Percentiles rank a stretch among this genome's conserved stretches.
phyloP scores from a whole-genome alignment of 78 protist species.

The Planoprotostelium fungivorum region DNA sequence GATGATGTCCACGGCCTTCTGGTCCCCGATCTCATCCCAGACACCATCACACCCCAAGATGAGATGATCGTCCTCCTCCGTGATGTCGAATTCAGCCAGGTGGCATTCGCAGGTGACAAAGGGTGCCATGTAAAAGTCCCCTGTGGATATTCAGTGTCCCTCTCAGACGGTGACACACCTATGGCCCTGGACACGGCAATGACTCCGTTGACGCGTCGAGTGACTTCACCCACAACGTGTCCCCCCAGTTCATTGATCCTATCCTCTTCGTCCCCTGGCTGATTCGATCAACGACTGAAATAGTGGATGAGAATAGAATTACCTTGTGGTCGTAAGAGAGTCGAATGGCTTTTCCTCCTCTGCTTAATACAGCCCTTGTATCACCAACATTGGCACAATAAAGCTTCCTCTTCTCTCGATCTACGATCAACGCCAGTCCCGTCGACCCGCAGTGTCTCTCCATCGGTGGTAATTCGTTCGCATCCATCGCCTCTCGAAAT shows the following conservation, averaged over 20 bases:
- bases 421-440: neutral
- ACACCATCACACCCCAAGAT: constrained; percentile 91
- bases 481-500: neutral
- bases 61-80: constrained; percentile 37
- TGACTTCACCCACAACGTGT: constrained; percentile 31
- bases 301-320: too few relatives aligned
- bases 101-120: constrained; percentile 49
- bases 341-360: constrained; percentile 47
- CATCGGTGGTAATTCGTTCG: neutral
- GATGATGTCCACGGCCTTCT: constrained; percentile 68
- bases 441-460: neutral
- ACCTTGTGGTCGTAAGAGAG: constrained; percentile 75
- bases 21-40: constrained; percentile 87
- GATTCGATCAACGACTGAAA: constrained; percentile 29
- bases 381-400: constrained; percentile 72
- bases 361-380: constrained; percentile 70
- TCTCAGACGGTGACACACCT: constrained; percentile 11
- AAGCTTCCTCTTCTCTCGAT: neutral
- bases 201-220: constrained; percentile 71
- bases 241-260: constrained; percentile 78
- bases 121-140: constrained; percentile 61
- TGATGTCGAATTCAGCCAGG: constrained; percentile 2
- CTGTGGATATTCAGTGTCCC: neutral
- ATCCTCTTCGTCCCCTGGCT: constrained; percentile 55
- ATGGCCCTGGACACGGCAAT: constrained; percentile 74